A percentile compares a stretch with the other conserved stretches of the same genome.
Conservation (phyloP, 805 yeast species). For the Saccharomycopsis sp. region DNA sequence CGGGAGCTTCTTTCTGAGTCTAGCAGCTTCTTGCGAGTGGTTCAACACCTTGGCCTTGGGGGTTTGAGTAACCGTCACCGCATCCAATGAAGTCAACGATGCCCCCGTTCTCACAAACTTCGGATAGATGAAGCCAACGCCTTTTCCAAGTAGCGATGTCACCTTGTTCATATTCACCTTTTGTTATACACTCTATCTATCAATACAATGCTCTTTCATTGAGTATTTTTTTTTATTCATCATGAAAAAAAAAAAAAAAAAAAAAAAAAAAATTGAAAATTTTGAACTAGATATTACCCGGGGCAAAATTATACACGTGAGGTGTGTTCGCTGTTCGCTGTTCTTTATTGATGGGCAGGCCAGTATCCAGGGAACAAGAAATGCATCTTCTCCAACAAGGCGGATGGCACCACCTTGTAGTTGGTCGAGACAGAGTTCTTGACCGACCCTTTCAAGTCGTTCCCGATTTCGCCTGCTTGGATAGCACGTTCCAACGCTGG, state of each 20-base stretch:
- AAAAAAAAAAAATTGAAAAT: too few species aligned
- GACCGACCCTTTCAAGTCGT: constrained; percentile 65
- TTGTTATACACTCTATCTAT: too few species aligned
- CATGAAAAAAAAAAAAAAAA: too few species aligned
- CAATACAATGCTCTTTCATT: too few species aligned
- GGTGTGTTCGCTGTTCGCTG: too few species aligned
- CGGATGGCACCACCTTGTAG: constrained; percentile 61
- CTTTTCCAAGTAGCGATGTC: too few species aligned
- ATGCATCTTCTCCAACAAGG: constrained; percentile 70
- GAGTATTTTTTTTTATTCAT: too few species aligned
- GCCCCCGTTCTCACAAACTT: constrained; percentile 29
- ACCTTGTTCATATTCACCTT: too few species aligned
- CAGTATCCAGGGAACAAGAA: constrained; percentile 88
- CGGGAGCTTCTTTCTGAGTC: constrained; percentile 63
- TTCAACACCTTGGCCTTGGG: constrained; percentile 24
- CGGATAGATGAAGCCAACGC: too few species aligned
- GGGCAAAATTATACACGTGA: too few species aligned
- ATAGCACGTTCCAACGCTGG: constrained; percentile 56
- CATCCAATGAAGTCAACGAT: constrained; percentile 30
- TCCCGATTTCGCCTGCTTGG: constrained; percentile 53
- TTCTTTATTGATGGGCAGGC: too few species aligned
- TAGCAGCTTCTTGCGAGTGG: constrained; percentile 62
- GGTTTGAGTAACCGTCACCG: constrained; percentile 21
- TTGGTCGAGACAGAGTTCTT: constrained; percentile 74
- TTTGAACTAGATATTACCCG: too few species aligned